Conservation (phyloP, 2,329 filamentous ascomycete genomes). For the Nemania sp. region DNA sequence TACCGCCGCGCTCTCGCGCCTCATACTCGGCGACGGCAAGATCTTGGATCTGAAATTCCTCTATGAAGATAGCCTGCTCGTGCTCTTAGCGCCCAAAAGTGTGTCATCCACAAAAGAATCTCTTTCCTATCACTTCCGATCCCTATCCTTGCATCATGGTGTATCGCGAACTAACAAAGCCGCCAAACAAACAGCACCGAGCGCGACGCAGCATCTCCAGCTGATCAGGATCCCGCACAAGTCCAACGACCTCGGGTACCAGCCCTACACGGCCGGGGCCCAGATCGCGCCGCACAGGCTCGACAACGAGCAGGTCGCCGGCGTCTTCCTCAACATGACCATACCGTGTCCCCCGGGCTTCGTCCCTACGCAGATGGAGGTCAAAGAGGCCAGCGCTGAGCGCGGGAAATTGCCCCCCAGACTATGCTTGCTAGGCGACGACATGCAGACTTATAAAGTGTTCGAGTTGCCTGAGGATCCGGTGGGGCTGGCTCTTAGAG, state of each 20-base stretch:
- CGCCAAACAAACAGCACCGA: too few relatives aligned
- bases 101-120: slow-evolving; percentile 9
- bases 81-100: slow-evolving; percentile 56
- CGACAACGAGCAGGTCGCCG: slow-evolving; percentile 37
- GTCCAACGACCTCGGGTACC: slow-evolving; percentile 43
- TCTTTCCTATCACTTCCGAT: background rate
- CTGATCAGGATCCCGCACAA: slow-evolving; percentile 45
- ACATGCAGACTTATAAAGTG: slow-evolving; percentile 51
- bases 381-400: slow-evolving; percentile 48
- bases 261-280: slow-evolving; percentile 37
- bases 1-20: slow-evolving; percentile 43
- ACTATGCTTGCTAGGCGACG: slow-evolving; percentile 55
- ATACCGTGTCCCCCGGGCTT: slow-evolving; percentile 40
- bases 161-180: background rate
- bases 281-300: slow-evolving; percentile 32
- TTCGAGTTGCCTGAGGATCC: slow-evolving; percentile 47
- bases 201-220: slow-evolving; percentile 31
- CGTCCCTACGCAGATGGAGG: slow-evolving; percentile 54
- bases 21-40: slow-evolving; percentile 48
- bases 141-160: too few relatives aligned
- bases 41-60: slow-evolving; percentile 70
- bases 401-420: slow-evolving; percentile 53
- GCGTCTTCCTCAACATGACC: slow-evolving; percentile 34
- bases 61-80: slow-evolving; percentile 61
- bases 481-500: slow-evolving; percentile 19